These are phyloP conservation scores for Annulohypoxylon bovei DNA, from an alignment of 495 filamentous ascomycete species.

Conservation along the genomic window DNA sequence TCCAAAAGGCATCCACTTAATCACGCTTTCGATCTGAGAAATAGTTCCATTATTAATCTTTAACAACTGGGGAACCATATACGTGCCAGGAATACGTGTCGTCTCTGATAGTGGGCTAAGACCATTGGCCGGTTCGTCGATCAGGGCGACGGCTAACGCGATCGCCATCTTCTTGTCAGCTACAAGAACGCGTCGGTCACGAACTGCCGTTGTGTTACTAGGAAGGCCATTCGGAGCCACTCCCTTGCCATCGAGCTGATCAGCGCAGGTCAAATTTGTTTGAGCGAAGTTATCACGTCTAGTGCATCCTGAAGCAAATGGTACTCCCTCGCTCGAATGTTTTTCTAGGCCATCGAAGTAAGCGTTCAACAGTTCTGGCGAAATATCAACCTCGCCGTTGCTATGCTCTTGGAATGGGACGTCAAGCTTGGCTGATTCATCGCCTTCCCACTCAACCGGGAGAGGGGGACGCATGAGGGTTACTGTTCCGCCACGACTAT, in stretches of 20 bases:
- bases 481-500: conserved; percentile 34
- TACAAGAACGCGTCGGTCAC: conserved; percentile 35
- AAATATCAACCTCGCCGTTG: conserved; percentile 4
- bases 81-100: conserved; percentile 33
- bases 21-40: conserved; percentile 34
- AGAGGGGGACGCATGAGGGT: conserved; percentile 44
- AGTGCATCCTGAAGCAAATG: conserved; percentile 24
- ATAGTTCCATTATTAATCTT: conserved; percentile 34
- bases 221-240: conserved; percentile 35
- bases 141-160: conserved; percentile 30
- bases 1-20: conserved; percentile 43
- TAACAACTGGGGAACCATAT: conserved; percentile 40
- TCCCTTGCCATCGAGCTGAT: conserved; percentile 37
- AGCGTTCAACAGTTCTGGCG: conserved; percentile 6
- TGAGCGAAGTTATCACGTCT: conserved; percentile 38
- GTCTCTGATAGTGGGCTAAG: conserved; percentile 25
- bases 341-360: conserved; percentile 38
- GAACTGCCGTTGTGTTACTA: conserved; percentile 32
- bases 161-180: conserved; percentile 23
- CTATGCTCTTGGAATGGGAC: conserved; percentile 12
- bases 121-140: conserved; percentile 39
- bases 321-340: conserved; percentile 38
- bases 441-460: conserved; percentile 41
- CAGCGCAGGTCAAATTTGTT: conserved; percentile 31
- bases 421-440: conserved; percentile 21